Percentiles rank a stretch among this genome's conserved stretches.
Conservation (phyloP, 306 rosid species). For the Arachis stenosperma region DNA sequence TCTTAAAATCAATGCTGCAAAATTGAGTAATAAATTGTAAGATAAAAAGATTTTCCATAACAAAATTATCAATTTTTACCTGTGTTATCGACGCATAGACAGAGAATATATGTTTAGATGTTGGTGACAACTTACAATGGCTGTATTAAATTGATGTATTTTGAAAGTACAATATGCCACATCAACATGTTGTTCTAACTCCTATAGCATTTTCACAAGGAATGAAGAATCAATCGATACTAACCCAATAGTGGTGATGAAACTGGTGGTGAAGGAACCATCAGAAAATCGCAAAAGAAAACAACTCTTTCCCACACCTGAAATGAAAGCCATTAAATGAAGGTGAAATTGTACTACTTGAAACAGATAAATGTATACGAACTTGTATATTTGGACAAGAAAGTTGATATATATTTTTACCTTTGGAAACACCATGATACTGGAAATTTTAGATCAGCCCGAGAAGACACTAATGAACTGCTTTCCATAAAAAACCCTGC, state of each 20-base stretch:
- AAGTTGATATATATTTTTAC: not conserved
- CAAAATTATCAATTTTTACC: not conserved
- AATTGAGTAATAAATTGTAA: constrained; percentile 1
- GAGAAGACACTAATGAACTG: too few relatives aligned
- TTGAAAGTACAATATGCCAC: constrained; percentile 15
- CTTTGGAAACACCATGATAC: constrained; percentile 13
- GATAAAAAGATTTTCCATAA: constrained; percentile 13
- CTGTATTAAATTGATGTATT: not conserved
- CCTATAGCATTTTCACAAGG: constrained; percentile 2
- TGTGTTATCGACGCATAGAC: not conserved
- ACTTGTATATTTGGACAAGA: not conserved
- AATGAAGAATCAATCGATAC: constrained; percentile 37
- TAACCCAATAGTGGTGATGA: constrained; percentile 82
- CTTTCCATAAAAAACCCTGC: too few relatives aligned
- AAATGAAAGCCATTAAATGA: constrained; percentile 4
- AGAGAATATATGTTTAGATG: not conserved
- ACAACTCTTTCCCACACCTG: constrained; percentile 91
- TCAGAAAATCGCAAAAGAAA: constrained; percentile 85
- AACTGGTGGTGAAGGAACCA: constrained; percentile 85
- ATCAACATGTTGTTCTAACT: not conserved
- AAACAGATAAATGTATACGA: not conserved
- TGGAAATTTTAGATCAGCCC: not conserved
- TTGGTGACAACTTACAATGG: not conserved
- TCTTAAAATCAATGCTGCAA: constrained; percentile 79
- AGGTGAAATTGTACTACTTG: not conserved